Evolutionary conservation across 164 flowering plant genomes (phyloP).

Genomic region (Saururus chinensis): DNA sequence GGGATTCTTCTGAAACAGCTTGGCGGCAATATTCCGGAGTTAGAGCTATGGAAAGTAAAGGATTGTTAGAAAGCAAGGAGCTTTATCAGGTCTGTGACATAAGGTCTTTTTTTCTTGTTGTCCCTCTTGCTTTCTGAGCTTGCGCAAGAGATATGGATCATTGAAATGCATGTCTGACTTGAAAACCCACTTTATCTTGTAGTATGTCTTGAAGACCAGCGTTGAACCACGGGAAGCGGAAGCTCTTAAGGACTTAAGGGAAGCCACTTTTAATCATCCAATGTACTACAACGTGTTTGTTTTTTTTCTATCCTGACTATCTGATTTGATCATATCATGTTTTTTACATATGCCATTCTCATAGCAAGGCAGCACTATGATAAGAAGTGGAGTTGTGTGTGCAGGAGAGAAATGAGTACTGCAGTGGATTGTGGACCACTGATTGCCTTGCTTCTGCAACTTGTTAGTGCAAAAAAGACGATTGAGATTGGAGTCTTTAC

Average conservation of each 20-base stretch:
- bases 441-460: conserved; percentile 32
- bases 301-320: background rate
- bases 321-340: background rate
- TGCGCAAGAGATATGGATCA: background rate
- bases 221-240: conserved; percentile 37
- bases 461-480: conserved; percentile 40
- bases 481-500: conserved; percentile 64
- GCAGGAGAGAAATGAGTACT: conserved; percentile 29
- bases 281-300: conserved; percentile 14
- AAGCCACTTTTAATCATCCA: conserved; percentile 25
- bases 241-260: conserved; percentile 31
- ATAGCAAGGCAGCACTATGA: too few relatives aligned
- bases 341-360: background rate
- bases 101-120: background rate
- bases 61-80: background rate
- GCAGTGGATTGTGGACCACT: conserved; percentile 48
- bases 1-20: too few relatives aligned
- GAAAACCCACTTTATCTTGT: background rate
- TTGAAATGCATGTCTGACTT: background rate
- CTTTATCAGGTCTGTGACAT: background rate
- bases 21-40: too few relatives aligned
- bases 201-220: conserved; percentile 44
- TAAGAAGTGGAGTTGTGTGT: background rate
- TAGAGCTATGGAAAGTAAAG: background rate
- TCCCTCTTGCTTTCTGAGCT: background rate